These are phyloP conservation scores for Wilhelminamyces savonicus DNA, from an alignment of 805 yeast genomes.

Conservation along the genomic window DNA sequence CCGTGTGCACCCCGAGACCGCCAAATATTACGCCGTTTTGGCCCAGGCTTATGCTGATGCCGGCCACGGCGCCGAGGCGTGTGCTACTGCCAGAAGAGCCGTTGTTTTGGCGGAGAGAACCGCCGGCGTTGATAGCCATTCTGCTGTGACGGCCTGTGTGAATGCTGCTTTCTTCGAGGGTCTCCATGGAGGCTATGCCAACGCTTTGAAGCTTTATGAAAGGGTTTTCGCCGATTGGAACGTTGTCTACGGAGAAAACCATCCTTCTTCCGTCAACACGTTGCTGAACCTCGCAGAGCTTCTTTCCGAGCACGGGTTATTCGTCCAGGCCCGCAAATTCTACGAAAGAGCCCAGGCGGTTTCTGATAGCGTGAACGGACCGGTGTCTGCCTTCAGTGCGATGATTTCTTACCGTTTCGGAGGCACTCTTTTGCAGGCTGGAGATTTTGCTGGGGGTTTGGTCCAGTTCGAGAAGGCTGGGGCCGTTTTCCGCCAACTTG, in stretches of 20 bases:
- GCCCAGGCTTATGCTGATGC: constrained; percentile 63
- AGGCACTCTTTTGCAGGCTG: constrained; percentile 42
- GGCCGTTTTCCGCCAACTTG: constrained; percentile 45
- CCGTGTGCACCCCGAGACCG: constrained; percentile 69
- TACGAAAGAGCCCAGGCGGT: constrained; percentile 48
- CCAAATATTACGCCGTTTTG: constrained; percentile 57
- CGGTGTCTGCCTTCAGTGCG: constrained; percentile 54
- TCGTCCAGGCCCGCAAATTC: constrained; percentile 44
- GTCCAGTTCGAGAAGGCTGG: constrained; percentile 52
- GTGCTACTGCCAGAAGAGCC: constrained; percentile 60
- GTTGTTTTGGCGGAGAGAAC: constrained; percentile 72
- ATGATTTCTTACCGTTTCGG: constrained; percentile 57
- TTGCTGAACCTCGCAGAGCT: constrained; percentile 55
- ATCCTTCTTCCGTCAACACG: constrained; percentile 66
- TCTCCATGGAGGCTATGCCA: constrained; percentile 48
- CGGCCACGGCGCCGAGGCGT: constrained; percentile 52
- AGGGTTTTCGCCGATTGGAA: constrained; percentile 57
- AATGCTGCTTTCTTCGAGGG: constrained; percentile 73
- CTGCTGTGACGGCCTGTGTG: constrained; percentile 62
- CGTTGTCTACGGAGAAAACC: constrained; percentile 52
- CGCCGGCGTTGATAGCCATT: constrained; percentile 73
- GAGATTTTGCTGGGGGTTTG: constrained; percentile 51
- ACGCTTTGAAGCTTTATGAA: constrained; percentile 56
- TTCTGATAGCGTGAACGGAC: constrained; percentile 49
- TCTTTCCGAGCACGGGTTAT: constrained; percentile 48